Percentiles rank a stretch among this genome's conserved stretches.
phyloP scores from a whole-genome alignment of 2,329 filamentous ascomycete species.

The Aspergillus unguis region DNA sequence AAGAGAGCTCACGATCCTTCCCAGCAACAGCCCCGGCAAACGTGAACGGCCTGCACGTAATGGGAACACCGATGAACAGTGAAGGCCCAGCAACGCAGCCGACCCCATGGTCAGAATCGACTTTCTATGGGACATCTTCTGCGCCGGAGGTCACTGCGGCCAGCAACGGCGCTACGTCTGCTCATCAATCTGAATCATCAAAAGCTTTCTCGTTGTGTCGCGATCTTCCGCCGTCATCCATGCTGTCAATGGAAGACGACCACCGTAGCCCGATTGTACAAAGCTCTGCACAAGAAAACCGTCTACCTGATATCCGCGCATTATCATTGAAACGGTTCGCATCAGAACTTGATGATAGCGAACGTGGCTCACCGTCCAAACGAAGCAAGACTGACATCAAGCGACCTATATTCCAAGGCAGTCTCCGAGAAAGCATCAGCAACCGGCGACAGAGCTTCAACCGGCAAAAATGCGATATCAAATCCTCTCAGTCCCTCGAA shows the following conservation, averaged over 20 bases:
- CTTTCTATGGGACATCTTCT: conserved; percentile 25
- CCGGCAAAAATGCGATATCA: background rate
- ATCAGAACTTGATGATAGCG: conserved; percentile 9
- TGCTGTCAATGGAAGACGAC: conserved; percentile 9
- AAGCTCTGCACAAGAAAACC: conserved; percentile 4
- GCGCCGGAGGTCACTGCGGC: conserved; percentile 17
- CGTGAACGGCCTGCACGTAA: conserved; percentile 14
- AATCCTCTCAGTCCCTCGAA: conserved; percentile 18
- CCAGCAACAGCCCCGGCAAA: conserved; percentile 4
- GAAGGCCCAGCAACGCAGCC: conserved; percentile 16
- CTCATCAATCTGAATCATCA: conserved; percentile 14
- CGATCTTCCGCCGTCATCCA: conserved; percentile 15
- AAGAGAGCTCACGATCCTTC: conserved; percentile 14
- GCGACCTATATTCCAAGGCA: background rate
- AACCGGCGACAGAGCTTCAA: conserved; percentile 24
- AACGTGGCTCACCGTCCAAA: conserved; percentile 18
- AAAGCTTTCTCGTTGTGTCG: conserved; percentile 21
- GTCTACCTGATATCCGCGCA: conserved; percentile 1
- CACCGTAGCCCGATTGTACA: background rate
- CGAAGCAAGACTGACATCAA: background rate
- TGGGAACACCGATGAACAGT: conserved; percentile 23
- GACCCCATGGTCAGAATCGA: conserved; percentile 17
- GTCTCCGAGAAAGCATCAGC: conserved; percentile 15
- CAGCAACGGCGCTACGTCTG: conserved; percentile 10
- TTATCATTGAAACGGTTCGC: conserved; percentile 16